A percentile compares a stretch with the other conserved stretches of the same genome.
These are phyloP conservation scores for Taphrina deformans DNA, from an alignment of 1,139 yeast genomes.

Conservation along the genomic window DNA sequence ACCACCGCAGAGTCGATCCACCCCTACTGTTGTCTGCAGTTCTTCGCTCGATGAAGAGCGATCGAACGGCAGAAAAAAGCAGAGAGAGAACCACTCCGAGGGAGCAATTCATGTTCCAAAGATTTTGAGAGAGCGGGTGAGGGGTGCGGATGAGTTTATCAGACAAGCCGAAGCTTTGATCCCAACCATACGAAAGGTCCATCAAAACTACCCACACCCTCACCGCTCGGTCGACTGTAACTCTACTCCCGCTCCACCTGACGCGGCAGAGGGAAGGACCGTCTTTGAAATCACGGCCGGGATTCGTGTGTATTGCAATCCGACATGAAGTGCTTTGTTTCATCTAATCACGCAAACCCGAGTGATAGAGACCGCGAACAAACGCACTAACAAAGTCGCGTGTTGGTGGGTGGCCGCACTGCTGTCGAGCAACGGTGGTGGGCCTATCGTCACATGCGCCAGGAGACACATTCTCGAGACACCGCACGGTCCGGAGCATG, in stretches of 20 bases:
- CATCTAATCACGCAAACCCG: not conserved
- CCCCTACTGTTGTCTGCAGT: not conserved
- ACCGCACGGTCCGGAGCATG: not conserved
- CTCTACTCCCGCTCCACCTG: not conserved
- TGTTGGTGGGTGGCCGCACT: constrained; percentile 4
- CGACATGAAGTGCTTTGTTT: constrained; percentile 18
- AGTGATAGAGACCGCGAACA: not conserved
- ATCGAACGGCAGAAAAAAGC: not conserved
- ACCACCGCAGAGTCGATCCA: not conserved
- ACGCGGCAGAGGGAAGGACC: not conserved
- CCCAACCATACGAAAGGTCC: constrained; percentile 23
- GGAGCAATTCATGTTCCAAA: not conserved
- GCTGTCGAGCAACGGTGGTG: not conserved
- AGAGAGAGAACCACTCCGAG: not conserved
- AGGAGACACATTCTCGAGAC: not conserved
- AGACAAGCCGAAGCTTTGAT: constrained; percentile 24
- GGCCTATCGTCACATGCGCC: constrained; percentile 19
- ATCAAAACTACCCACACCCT: constrained; percentile 1
- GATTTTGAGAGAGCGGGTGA: not conserved
- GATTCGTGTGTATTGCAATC: constrained; percentile 18
- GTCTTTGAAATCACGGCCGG: constrained; percentile 14
- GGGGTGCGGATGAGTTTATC: not conserved
- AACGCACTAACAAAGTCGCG: constrained; percentile 8
- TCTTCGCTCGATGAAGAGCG: not conserved
- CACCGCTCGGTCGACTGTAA: not conserved